Percentiles rank a stretch among this genome's conserved stretches.
phyloP scores from a whole-genome alignment of 352 stramenopile genomes.

The Globisporangium paroecandrum region DNA sequence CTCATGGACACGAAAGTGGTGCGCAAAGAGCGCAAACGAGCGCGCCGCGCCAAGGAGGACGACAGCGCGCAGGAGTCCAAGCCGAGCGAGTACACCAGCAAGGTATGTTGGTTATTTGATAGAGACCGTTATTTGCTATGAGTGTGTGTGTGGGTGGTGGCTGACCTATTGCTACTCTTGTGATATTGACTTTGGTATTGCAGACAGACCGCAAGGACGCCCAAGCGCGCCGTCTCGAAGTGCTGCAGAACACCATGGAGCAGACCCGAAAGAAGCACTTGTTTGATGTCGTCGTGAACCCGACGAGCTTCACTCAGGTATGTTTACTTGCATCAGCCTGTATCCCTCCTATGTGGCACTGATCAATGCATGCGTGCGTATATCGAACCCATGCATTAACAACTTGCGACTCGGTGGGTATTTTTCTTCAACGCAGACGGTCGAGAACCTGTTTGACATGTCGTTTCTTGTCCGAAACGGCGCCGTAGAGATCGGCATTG shows the following conservation, averaged over 20 bases:
- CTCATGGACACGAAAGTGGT: constrained; percentile 77
- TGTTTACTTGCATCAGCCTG: not conserved
- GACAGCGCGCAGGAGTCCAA: constrained; percentile 48
- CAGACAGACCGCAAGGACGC: constrained; percentile 78
- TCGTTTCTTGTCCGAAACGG: constrained; percentile 80
- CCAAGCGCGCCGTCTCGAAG: constrained; percentile 65
- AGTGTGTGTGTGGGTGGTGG: not conserved
- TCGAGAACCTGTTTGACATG: constrained; percentile 84
- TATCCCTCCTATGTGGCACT: not conserved
- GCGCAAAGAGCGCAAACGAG: constrained; percentile 60
- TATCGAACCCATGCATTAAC: no score
- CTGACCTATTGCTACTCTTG: not conserved
- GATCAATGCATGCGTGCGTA: no score
- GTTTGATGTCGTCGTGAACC: constrained; percentile 74
- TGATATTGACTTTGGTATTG: constrained; percentile 7
- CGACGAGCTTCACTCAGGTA: constrained; percentile 76
- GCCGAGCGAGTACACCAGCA: constrained; percentile 75
- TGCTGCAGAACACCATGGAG: constrained; percentile 63
- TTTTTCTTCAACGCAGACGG: constrained; percentile 33
- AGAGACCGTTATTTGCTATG: not conserved
- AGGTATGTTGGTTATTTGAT: constrained; percentile 26
- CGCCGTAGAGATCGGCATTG: constrained; percentile 59
- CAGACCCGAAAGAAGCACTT: constrained; percentile 32
- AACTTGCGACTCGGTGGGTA: no score
- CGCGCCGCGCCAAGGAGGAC: constrained; percentile 42